Base-by-base conservation (phyloP, 2,329 filamentous ascomycete species). In the Nemania serpens region DNA sequence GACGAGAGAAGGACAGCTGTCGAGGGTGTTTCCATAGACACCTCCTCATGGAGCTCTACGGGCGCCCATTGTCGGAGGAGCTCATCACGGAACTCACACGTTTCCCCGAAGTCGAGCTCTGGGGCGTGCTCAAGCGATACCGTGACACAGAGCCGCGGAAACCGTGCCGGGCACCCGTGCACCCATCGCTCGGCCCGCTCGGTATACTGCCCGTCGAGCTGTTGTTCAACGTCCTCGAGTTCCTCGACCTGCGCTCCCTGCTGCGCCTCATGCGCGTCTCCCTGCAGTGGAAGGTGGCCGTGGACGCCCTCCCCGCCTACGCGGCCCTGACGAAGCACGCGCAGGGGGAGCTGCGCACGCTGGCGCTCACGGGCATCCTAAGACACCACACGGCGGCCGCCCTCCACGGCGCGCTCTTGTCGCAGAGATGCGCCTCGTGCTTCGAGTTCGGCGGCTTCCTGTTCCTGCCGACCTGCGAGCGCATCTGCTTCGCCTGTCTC, bases 321-420 rank as follows among this genome's bases (percentile, higher is more conserved):
- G 80, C 75, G 75, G 75, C 78, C 36, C 69, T 75, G 37, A 76
- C 78, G 37, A 78, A 79, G 65, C 82, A 75, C 55, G 74, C 71
- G 4, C 73, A 70, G n/a, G 56, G 59, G 33, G 54, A 67, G n/a
- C 45, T 75, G 51, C 53, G 46, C 3, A 69, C 67, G 68, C 22
- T 55, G 25, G 50, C 20, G 15, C n/a, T 36, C 11, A 50, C 45
- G 1, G 41, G 37, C 7, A 42, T 55, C 1, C 46, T 59, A 1
- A 49, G 42, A 33, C 15, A 49, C n/a, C 45, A 59, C 12, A 12
- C 37, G 13, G 36, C 67, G 43, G 48, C 62, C 9, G 22, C 61
- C 2, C 60, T 76, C 33, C 63, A 66, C 13, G 55, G 55, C 4
- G 55, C 65, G 1, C 65, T 76, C 2, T 59, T 66, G 36, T 67